phyloP scores from a whole-genome alignment of 129 eudicot species.

The Arctium minus region DNA sequence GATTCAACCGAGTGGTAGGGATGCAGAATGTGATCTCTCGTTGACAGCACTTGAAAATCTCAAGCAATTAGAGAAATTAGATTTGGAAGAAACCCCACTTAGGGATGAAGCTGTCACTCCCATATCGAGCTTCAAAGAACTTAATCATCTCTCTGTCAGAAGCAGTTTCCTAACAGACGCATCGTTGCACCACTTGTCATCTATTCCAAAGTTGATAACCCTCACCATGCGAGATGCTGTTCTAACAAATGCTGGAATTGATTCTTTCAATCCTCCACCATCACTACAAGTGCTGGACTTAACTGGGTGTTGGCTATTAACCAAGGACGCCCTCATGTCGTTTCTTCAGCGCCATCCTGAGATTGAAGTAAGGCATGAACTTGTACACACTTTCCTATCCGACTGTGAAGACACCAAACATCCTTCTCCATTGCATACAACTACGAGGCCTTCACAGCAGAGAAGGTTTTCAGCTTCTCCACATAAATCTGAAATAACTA shows the following conservation, averaged over 20 bases:
- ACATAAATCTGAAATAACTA: slow-evolving; percentile 21
- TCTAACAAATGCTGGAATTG: slow-evolving; percentile 61
- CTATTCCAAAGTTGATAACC: slow-evolving; percentile 35
- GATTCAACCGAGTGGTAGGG: slow-evolving; percentile 31
- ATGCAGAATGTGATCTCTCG: slow-evolving; percentile 46
- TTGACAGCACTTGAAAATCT: slow-evolving; percentile 55
- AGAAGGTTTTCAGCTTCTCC: slow-evolving; percentile 35
- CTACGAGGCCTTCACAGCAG: slow-evolving; percentile 22
- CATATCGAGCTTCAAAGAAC: slow-evolving; percentile 40
- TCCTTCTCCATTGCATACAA: slow-evolving; percentile 27
- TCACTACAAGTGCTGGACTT: slow-evolving; percentile 57
- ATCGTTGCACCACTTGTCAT: slow-evolving; percentile 49
- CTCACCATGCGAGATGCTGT: slow-evolving; percentile 67
- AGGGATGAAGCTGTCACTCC: slow-evolving; percentile 55
- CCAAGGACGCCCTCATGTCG: slow-evolving; percentile 45
- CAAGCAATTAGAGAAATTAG: slow-evolving; percentile 49
- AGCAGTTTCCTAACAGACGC: slow-evolving; percentile 61
- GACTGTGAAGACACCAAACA: slow-evolving; percentile 18
- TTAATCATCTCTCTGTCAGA: slow-evolving; percentile 58
- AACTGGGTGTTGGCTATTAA: slow-evolving; percentile 87
- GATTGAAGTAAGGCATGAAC: slow-evolving; percentile 67
- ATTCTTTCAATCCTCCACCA: slow-evolving; percentile 53
- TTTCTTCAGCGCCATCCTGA: slow-evolving; percentile 50
- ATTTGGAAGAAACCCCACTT: slow-evolving; percentile 57
- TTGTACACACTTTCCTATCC: slow-evolving; percentile 13